These are phyloP conservation scores for Pulveroboletus sp. DNA, from an alignment of 768 basidiomycete species.

Conservation along the genomic window DNA sequence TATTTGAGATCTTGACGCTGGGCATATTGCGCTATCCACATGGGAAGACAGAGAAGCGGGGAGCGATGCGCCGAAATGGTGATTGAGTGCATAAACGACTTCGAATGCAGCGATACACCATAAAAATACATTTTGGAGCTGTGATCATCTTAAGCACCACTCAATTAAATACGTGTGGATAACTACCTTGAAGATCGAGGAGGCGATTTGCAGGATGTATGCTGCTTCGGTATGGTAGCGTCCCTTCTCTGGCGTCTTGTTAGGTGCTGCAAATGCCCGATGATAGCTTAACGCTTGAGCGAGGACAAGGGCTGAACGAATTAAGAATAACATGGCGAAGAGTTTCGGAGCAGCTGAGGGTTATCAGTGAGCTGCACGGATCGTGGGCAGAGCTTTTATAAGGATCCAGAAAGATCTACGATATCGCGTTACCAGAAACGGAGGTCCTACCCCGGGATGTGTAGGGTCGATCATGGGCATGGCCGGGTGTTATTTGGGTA, in stretches of 20 bases:
- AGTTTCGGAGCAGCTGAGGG: neutral
- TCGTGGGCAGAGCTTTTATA: constrained; percentile 18
- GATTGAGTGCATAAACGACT: constrained; percentile 39
- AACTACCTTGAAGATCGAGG: constrained; percentile 52
- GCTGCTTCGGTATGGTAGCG: constrained; percentile 54
- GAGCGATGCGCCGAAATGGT: constrained; percentile 26
- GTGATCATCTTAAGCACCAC: neutral
- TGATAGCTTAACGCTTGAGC: constrained; percentile 52
- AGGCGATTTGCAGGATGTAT: constrained; percentile 53
- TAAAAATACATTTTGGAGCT: constrained; percentile 50
- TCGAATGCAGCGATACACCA: constrained; percentile 54
- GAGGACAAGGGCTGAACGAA: constrained; percentile 44
- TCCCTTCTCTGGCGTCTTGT: constrained; percentile 47
- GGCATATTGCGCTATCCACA: constrained; percentile 35
- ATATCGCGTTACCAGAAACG: constrained; percentile 3
- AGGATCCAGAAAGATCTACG: neutral
- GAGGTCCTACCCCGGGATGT: neutral
- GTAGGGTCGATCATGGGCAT: neutral
- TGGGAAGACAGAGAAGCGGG: constrained; percentile 34
- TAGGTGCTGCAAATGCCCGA: constrained; percentile 53
- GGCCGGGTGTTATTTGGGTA: neutral
- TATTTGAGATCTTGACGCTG: constrained; percentile 20
- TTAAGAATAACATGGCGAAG: constrained; percentile 42
- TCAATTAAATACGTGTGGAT: neutral
- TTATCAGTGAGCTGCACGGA: neutral